Conservation (phyloP, 805 yeast species). For the Candida multigemmis region DNA sequence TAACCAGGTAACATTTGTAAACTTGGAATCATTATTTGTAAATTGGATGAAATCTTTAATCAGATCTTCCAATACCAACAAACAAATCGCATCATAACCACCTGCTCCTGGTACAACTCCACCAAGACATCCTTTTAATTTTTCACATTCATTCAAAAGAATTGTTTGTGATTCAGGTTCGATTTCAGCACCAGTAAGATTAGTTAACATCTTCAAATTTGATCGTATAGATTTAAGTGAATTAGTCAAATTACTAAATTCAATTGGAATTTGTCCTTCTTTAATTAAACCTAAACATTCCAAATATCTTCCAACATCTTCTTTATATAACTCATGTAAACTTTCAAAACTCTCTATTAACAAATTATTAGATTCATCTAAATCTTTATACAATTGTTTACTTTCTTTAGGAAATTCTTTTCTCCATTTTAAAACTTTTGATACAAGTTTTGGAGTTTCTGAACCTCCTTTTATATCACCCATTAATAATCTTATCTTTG, state of each 20-base stretch:
- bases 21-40: slow-evolving; percentile 14
- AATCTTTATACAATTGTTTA: slow-evolving; percentile 37
- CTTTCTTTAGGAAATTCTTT: slow-evolving; percentile 42
- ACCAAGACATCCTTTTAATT: slow-evolving; percentile 69
- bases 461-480: slow-evolving; percentile 93
- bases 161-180: slow-evolving; percentile 76
- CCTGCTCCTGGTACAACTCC: slow-evolving; percentile 99
- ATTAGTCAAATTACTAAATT: slow-evolving; percentile 22
- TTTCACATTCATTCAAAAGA: slow-evolving; percentile 43
- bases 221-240: slow-evolving; percentile 45
- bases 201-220: slow-evolving; percentile 52
- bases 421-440: slow-evolving; percentile 68
- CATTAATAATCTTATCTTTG: slow-evolving; percentile 64
- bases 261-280: too few relatives aligned
- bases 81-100: slow-evolving; percentile 86
- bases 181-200: slow-evolving; percentile 68
- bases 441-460: slow-evolving; percentile 86
- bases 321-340: slow-evolving; percentile 23
- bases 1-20: slow-evolving; percentile 55
- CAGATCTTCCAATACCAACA: slow-evolving; percentile 47
- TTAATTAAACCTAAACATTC: too few relatives aligned
- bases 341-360: slow-evolving; percentile 41
- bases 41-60: slow-evolving; percentile 16
- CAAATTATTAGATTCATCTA: slow-evolving; percentile 51
- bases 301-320: slow-evolving; percentile 28